Conservation (phyloP, 805 yeast genomes). For the Candida andamanensis region DNA sequence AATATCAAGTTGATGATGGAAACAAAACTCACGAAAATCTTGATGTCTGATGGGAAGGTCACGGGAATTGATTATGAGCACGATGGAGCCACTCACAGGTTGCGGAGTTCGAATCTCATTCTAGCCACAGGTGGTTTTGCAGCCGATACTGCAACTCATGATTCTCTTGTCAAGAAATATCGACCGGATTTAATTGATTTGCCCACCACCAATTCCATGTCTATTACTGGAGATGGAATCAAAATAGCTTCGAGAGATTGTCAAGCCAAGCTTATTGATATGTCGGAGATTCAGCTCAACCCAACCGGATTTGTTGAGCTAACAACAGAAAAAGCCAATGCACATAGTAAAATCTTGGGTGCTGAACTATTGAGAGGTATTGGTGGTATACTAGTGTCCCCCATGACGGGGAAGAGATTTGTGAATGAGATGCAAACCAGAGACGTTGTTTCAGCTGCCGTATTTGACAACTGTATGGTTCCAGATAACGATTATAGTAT, state of each 20-base stretch:
- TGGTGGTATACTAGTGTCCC: slow-evolving; percentile 51
- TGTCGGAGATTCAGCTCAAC: slow-evolving; percentile 58
- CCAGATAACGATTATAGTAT: slow-evolving; percentile 7
- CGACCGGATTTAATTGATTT: slow-evolving; percentile 42
- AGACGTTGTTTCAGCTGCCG: slow-evolving; percentile 46
- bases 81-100: slow-evolving; percentile 2
- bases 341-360: slow-evolving; percentile 41
- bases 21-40: slow-evolving; percentile 13
- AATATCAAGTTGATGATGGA: slow-evolving; percentile 15
- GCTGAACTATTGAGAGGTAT: slow-evolving; percentile 58
- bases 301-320: slow-evolving; percentile 56
- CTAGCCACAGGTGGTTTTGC: slow-evolving; percentile 61
- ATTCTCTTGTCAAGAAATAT: slow-evolving; percentile 31
- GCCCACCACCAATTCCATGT: slow-evolving; percentile 54
- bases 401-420: slow-evolving; percentile 43
- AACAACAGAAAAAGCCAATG: slow-evolving; percentile 22
- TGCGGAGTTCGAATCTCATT: slow-evolving; percentile 28
- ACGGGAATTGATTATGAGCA: slow-evolving; percentile 42
- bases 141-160: slow-evolving; percentile 33
- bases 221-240: slow-evolving; percentile 59
- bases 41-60: slow-evolving; percentile 21
- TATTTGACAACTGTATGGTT: slow-evolving; percentile 23
- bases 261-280: slow-evolving; percentile 48
- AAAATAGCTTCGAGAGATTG: slow-evolving; percentile 37
- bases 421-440: slow-evolving; percentile 51